phyloP scores from a whole-genome alignment of 345 rosid species.

The Tarenaya hassleriana region DNA sequence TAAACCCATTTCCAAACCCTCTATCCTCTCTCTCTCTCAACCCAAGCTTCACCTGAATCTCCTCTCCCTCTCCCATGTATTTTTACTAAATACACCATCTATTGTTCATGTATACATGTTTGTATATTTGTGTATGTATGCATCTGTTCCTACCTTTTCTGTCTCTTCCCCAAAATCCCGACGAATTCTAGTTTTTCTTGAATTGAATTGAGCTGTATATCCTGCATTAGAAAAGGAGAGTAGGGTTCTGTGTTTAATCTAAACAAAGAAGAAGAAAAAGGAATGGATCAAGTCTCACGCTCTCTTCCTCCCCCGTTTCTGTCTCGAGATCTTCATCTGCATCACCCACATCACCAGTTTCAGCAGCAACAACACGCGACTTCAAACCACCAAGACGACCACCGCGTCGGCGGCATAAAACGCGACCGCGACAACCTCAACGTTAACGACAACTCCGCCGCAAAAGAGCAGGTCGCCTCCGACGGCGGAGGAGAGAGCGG shows the following conservation, averaged over 20 bases:
- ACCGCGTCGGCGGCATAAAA: conserved; percentile 49
- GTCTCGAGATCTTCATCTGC: conserved; percentile 73
- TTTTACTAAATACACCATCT: no score
- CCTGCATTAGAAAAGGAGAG: conserved; percentile 22
- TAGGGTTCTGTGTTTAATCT: no score
- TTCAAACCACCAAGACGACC: conserved; percentile 36
- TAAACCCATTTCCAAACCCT: conserved; percentile 15
- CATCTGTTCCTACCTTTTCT: no score
- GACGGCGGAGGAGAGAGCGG: conserved; percentile 27
- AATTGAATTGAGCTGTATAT: no score
- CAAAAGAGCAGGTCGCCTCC: conserved; percentile 34
- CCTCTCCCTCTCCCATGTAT: conserved; percentile 7
- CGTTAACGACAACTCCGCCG: conserved; percentile 28
- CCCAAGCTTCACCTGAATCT: conserved; percentile 29
- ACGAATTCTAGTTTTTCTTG: no score
- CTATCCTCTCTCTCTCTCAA: conserved; percentile 10
- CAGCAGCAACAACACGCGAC: conserved; percentile 28
- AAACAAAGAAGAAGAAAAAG: conserved; percentile 13
- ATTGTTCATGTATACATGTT: no score
- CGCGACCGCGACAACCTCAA: conserved; percentile 54
- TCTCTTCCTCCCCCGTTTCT: conserved; percentile 87
- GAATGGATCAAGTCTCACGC: conserved; percentile 74
- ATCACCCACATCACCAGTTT: conserved; percentile 56
- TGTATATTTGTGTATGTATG: no score
- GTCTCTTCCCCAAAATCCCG: no score